Percentiles rank a stretch among this genome's conserved stretches.
These are phyloP conservation scores for Moesziomyces aphidis DNA, from an alignment of 1,284 basidiomycete species.

Conservation along the genomic window DNA sequence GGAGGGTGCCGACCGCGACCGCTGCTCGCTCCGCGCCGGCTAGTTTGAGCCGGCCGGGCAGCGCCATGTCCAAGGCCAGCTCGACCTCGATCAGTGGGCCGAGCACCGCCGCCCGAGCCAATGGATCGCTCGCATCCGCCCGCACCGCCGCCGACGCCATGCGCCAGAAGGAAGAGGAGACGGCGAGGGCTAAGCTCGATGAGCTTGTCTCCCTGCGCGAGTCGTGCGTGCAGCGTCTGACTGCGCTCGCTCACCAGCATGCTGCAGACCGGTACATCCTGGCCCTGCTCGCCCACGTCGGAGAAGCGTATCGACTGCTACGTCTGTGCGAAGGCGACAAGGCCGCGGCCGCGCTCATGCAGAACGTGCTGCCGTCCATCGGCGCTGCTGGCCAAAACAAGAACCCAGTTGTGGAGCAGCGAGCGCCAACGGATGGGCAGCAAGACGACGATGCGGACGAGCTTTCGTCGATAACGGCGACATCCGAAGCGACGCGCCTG, in stretches of 20 bases:
- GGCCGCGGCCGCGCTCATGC: slow-evolving; percentile 39
- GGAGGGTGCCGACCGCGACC: slow-evolving; percentile 3
- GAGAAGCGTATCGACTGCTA: slow-evolving; percentile 56
- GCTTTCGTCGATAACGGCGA: neutral
- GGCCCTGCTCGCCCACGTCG: slow-evolving; percentile 43
- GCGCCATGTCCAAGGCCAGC: slow-evolving; percentile 48
- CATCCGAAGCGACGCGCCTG: slow-evolving; percentile 2
- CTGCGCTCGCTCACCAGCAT: slow-evolving; percentile 26
- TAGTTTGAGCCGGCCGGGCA: slow-evolving; percentile 32
- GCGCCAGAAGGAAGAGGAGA: slow-evolving; percentile 34
- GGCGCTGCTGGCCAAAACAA: neutral
- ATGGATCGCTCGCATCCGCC: slow-evolving; percentile 20
- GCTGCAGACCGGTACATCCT: slow-evolving; percentile 45
- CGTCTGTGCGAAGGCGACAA: slow-evolving; percentile 47
- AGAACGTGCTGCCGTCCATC: slow-evolving; percentile 1
- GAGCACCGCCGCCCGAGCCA: slow-evolving; percentile 11
- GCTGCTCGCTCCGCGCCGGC: slow-evolving; percentile 9
- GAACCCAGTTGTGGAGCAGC: neutral
- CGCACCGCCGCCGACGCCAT: slow-evolving; percentile 38
- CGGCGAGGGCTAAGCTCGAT: slow-evolving; percentile 19
- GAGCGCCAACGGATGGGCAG: neutral
- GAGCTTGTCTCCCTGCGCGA: slow-evolving; percentile 22
- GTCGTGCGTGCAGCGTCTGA: slow-evolving; percentile 20
- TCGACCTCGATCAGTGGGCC: slow-evolving; percentile 17
- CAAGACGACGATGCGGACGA: slow-evolving; percentile 11